Evolutionary conservation across 305 asterid species (phyloP).

Genomic region (Rubia peregrina): DNA sequence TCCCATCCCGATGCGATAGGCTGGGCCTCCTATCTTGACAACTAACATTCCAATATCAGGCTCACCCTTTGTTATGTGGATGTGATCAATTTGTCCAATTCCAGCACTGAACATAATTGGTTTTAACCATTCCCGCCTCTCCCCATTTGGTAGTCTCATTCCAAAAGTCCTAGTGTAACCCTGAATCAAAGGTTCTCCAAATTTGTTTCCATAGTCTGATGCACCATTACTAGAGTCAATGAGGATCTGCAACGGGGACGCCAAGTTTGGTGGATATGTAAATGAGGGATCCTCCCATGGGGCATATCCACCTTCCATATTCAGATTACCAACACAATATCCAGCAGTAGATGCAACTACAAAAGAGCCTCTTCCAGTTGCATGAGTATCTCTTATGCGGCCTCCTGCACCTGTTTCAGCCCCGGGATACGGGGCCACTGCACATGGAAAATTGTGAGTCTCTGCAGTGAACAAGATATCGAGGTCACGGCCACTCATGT

Average conservation of each 20-base stretch:
- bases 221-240: conserved; percentile 95
- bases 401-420: conserved; percentile 99
- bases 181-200: conserved; percentile 94
- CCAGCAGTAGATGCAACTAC: conserved; percentile 95
- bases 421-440: conserved; percentile 98
- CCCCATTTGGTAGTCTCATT: conserved; percentile 87
- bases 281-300: conserved; percentile 91
- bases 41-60: conserved; percentile 94
- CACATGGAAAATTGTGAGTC: conserved; percentile 97
- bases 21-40: conserved; percentile 96
- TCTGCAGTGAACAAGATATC: conserved; percentile 90
- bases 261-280: conserved; percentile 73
- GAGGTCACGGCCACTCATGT: conserved; percentile 42
- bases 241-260: conserved; percentile 81
- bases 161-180: conserved; percentile 93
- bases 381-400: conserved; percentile 93
- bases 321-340: conserved; percentile 89
- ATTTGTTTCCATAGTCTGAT: conserved; percentile 92
- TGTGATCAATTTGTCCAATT: conserved; percentile 89
- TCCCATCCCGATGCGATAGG: conserved; percentile 96
- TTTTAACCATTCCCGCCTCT: conserved; percentile 93
- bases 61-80: conserved; percentile 72
- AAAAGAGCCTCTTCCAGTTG: conserved; percentile 87
- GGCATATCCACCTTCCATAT: conserved; percentile 81
- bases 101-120: conserved; percentile 98